Base-by-base conservation (phyloP, 2,329 filamentous ascomycete species). In the Epichloe elymi region DNA sequence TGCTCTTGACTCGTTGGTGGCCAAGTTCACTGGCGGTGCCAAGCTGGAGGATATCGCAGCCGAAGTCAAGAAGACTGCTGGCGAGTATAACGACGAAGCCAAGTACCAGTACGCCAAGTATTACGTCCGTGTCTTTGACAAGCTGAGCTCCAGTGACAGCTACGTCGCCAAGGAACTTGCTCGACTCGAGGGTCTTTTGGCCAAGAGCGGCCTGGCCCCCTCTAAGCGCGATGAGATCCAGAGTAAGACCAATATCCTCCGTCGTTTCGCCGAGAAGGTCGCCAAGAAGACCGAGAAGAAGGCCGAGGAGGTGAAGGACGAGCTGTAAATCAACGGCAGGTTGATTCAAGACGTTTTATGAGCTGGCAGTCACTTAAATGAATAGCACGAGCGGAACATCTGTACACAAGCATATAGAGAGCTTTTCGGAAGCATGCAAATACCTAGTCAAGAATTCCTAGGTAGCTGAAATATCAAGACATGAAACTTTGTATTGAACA, bases 61-160 rank as follows among this genome's bases (percentile, higher is more conserved):
- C 42, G 85, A 94, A 69, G 75, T 86, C 49, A 83, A 85, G 73
- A 84, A 85, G 72, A 79, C 81, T 54, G 83, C 83, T 20, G 76
- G 77, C 59, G 73, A 70, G 48, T 67, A 93, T 49, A 79, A 84
- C 70, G 82, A 78, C 49, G 66, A 72, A 55, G 73, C 71, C 12
- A 73, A 80, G 67, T 69, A 84, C 68, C 88, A 87, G 74, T 95
- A 91, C 64, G 88, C 88, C 45, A 79, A 90, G 70, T 98, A 98
- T 79, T 97, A 98, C 69, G 75, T 93, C 66, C 88, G 87, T 66
- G 89, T 95, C 50, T 85, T 93, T 54, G 80, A 87, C 66, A 97
- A 96, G 81, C 73, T 93, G 56, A 76, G 74, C 65, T 75, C 83
- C 67, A 94, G 85, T 71, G 76, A 85, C 55, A 83, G 75, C 49